Conservation (phyloP, 1,284 basidiomycete genomes). For the Neolentinus lepideus region DNA sequence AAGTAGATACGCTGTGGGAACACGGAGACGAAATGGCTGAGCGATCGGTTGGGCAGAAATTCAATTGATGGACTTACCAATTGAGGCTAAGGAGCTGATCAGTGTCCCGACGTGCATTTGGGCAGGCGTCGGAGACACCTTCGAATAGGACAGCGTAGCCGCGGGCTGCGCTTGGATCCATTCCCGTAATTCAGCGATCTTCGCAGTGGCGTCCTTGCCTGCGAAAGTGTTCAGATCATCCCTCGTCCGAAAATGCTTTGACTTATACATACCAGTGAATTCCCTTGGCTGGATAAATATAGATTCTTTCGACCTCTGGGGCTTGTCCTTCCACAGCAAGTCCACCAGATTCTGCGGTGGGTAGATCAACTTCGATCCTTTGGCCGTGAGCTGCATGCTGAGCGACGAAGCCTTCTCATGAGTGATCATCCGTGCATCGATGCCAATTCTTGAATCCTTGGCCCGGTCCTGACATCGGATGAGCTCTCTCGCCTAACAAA, state of each 20-base stretch:
- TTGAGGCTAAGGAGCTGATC: constrained; percentile 51
- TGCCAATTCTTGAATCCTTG: constrained; percentile 60
- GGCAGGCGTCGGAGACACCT: constrained; percentile 46
- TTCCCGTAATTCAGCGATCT: constrained; percentile 48
- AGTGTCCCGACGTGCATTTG: constrained; percentile 64
- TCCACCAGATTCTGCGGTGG: constrained; percentile 84
- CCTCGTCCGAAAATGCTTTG: background rate
- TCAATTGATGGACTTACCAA: constrained; percentile 43
- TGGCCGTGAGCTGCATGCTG: constrained; percentile 43
- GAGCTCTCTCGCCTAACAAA: background rate
- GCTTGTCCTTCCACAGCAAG: constrained; percentile 73
- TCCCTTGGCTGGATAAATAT: constrained; percentile 72
- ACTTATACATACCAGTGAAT: constrained; percentile 51
- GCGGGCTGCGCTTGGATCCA: constrained; percentile 60
- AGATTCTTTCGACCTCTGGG: constrained; percentile 57
- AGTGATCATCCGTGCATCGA: constrained; percentile 86
- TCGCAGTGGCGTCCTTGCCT: constrained; percentile 49
- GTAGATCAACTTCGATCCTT: constrained; percentile 57
- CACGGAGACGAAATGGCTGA: no score
- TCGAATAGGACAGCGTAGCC: constrained; percentile 54
- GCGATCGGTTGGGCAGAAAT: no score
- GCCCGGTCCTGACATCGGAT: constrained; percentile 35
- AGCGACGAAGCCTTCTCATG: constrained; percentile 62
- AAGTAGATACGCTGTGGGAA: constrained; percentile 58
- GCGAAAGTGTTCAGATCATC: constrained; percentile 5